Conservation (phyloP, 106 monocot genomes). For the Alisma plantagoaquatica region DNA sequence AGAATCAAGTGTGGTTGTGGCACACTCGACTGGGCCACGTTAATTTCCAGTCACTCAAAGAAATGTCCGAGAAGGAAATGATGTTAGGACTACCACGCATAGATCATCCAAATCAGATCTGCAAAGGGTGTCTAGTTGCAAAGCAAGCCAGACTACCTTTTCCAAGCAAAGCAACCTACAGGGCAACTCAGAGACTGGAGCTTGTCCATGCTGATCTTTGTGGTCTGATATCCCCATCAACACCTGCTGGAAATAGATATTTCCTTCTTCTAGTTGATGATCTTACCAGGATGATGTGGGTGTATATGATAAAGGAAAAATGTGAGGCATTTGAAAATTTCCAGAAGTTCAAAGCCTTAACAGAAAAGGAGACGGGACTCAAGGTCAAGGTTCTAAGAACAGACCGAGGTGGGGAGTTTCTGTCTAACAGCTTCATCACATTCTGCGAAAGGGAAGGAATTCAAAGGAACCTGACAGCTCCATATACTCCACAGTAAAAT, state of each 20-base stretch:
- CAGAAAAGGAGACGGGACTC: background rate
- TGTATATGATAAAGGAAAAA: background rate
- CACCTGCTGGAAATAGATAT: background rate
- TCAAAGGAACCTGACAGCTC: constrained; percentile 5
- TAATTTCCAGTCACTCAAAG: background rate
- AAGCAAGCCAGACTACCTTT: constrained; percentile 11
- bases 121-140: background rate
- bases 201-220: constrained; percentile 5
- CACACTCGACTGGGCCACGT: background rate
- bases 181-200: constrained; percentile 3
- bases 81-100: background rate
- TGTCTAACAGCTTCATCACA: no score
- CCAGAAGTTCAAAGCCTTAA: constrained; percentile 1
- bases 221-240: constrained; percentile 5
- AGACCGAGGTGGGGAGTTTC: constrained; percentile 2
- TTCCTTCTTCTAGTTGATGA: background rate
- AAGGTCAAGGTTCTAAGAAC: background rate
- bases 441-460: constrained; percentile 7
- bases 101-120: background rate
- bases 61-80: background rate
- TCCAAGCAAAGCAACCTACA: background rate
- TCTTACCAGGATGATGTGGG: background rate
- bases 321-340: background rate
- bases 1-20: no score
- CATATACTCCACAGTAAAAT: constrained; percentile 7